Base-by-base conservation (phyloP, 805 yeast genomes). In the Barnettozyma californica region DNA sequence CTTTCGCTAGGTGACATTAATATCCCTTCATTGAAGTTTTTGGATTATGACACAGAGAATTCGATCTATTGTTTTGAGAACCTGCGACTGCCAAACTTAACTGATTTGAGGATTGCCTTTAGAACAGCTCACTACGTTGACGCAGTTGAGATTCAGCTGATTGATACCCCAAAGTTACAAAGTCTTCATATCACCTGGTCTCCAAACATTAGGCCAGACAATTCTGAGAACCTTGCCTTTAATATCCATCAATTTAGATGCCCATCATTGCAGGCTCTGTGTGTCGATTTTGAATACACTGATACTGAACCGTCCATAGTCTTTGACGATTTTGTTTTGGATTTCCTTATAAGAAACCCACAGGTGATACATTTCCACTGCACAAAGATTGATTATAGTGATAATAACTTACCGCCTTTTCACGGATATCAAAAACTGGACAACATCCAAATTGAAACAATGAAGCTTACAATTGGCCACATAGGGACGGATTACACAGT, bases 331-430 rank as follows among this genome's bases (percentile, higher is more conserved):
- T 41, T 6, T 18, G 14, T 41, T 6, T 29, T 31, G 9, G 7
- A 41, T 11, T 16, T 29, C 25, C 44, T 41, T 9, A 19, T 18
- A 9, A 5, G 10, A 13, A 41, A 41, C 14, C 35, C 33, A 10
- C 44, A 41, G 4, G 7, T 41, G 13, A 33, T 23, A 20, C 44
- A 41, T 16, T 41, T 41, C n/a, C 35, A 41, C 35, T 41, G 44
- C n/a, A 13, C 44, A 14, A 41, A 41, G 34, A 41, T 29, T 3
- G 20, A 29, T 16, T 26, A 29, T 16, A 16, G 23, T 27, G 25
- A 14, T 31, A 8, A 18, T 2, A 9, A 18, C 13, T 5, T 5
- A 10, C 18, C 29, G 11, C 44, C 44, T 14, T 26, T 41, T 20
- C 18, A n/a, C 23, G 16, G 26, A 29, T 16, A 29, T 27, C 23